A percentile compares a stretch with the other conserved stretches of the same genome.
Conservation (phyloP, 75 land plant species). For the Larix kaempferi region DNA sequence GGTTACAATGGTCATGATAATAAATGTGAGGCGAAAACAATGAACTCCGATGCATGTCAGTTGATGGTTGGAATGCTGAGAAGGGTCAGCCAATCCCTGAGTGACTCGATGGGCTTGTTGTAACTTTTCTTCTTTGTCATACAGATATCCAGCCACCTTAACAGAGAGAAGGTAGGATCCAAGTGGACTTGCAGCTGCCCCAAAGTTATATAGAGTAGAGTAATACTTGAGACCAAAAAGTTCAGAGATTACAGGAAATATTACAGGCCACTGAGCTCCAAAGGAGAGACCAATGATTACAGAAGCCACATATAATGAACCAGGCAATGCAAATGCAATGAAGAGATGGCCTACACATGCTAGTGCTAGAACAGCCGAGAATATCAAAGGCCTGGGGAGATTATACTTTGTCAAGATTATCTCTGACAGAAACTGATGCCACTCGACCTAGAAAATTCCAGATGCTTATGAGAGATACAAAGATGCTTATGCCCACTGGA, state of each 20-base stretch:
- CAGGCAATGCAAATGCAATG: too few relatives aligned
- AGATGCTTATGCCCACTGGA: constrained; percentile 22
- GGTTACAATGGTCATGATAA: too few relatives aligned
- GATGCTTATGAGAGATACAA: constrained; percentile 59
- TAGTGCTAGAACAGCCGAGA: constrained; percentile 7
- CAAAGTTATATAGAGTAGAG: constrained; percentile 48
- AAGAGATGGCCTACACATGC: too few relatives aligned
- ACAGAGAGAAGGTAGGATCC: constrained; percentile 60
- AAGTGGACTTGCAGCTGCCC: constrained; percentile 57
- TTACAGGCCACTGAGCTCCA: too few relatives aligned
- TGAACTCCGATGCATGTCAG: constrained; percentile 39
- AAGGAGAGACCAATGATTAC: too few relatives aligned
- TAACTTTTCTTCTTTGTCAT: constrained; percentile 50
- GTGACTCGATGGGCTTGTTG: constrained; percentile 24
- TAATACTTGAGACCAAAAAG: too few relatives aligned
- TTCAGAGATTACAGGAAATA: too few relatives aligned
- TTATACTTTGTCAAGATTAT: constrained; percentile 13
- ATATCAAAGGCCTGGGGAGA: too few relatives aligned
- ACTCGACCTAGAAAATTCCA: constrained; percentile 65
- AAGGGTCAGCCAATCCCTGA: too few relatives aligned
- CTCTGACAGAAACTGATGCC: constrained; percentile 46
- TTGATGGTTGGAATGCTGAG: too few relatives aligned
- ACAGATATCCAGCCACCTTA: constrained; percentile 29
- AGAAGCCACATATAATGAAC: too few relatives aligned
- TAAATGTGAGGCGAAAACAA: constrained; percentile 51